Evolutionary conservation across 805 yeast species (phyloP).

Genomic region (Candida stauntonica): DNA sequence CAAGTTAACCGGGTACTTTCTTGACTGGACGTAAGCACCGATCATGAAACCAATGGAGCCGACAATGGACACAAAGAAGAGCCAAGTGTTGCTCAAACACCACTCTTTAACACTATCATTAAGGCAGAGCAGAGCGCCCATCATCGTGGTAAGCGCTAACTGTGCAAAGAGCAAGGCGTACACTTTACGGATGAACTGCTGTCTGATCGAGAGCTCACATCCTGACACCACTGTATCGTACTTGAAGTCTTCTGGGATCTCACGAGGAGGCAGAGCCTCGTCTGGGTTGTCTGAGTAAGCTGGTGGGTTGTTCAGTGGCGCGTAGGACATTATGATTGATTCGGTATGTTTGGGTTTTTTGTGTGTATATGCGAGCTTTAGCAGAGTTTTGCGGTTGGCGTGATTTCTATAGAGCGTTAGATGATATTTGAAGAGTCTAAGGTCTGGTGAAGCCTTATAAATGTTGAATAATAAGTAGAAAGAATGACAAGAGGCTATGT

Average conservation of each 20-base stretch:
- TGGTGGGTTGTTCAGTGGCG: constrained; percentile 26
- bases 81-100: constrained; percentile 55
- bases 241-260: constrained; percentile 73
- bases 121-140: constrained; percentile 47
- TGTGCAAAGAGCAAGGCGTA: constrained; percentile 68
- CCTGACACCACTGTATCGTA: constrained; percentile 72
- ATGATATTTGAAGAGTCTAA: neutral
- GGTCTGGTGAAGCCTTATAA: neutral
- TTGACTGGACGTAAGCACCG: constrained; percentile 58
- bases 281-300: constrained; percentile 22
- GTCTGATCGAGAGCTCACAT: constrained; percentile 72
- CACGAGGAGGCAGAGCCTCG: constrained; percentile 6
- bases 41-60: constrained; percentile 63
- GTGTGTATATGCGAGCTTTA: neutral
- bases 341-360: neutral
- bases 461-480: too few relatives aligned
- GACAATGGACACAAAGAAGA: constrained; percentile 49
- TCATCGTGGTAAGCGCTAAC: constrained; percentile 53
- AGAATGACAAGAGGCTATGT: too few relatives aligned
- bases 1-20: constrained; percentile 65
- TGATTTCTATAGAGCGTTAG: too few relatives aligned
- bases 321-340: constrained; percentile 19
- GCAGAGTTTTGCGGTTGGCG: too few relatives aligned
- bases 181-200: constrained; percentile 73
- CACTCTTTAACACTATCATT: constrained; percentile 45